Base-by-base conservation (phyloP, 2,329 filamentous ascomycete species). In the Macrophomina pseudophaseolina region DNA sequence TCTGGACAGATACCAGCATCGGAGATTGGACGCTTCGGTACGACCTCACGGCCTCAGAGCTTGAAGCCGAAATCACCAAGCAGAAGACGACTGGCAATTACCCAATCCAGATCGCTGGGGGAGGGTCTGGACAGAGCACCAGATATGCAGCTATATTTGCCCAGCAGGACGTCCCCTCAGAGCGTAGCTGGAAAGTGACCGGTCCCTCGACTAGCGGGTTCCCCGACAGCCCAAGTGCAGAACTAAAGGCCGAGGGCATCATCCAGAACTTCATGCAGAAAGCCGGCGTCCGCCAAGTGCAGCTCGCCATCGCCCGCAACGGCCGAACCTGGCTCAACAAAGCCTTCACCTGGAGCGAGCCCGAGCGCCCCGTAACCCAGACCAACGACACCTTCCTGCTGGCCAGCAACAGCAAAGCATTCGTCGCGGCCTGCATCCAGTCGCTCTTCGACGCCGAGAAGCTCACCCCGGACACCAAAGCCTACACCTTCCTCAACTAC, bases 301-400 rank as follows among this genome's bases (percentile, higher is more conserved):
- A 74, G 66, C 67, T 74, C 33, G 68, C 72, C 32, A 67, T 69
- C 32, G 69, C 69, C 1, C 23, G 66, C 42, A 70, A 74, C 30
- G 71, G 72, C n/a, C 70, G 62, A 11, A 30, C 71, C 18, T 18
- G 72, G 16, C 68, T 68, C 8, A 68, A 70, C 9, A 71, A 69
- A 14, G 69, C 68, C 7, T 74, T 66, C 66, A 74, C 71, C 35
- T 71, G 69, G 69, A 70, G 71, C 12, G 72, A 74, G 68, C 68
- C 65, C 46, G 70, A 71, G 23, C 30, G 69, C 18, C 66, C 68
- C 12, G 35, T 49, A 2, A 65, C 62, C 16, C 49, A 32, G 40
- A 23, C 35, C 33, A 49, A 66, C 7, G 71, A 74, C 44, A 71
- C 71, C 30, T 72, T 74, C 58, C 71, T 73, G 18, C 69, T 73